Base-by-base conservation (phyloP, 2,329 filamentous ascomycete species). In the Fusarium pseudonygamai region DNA sequence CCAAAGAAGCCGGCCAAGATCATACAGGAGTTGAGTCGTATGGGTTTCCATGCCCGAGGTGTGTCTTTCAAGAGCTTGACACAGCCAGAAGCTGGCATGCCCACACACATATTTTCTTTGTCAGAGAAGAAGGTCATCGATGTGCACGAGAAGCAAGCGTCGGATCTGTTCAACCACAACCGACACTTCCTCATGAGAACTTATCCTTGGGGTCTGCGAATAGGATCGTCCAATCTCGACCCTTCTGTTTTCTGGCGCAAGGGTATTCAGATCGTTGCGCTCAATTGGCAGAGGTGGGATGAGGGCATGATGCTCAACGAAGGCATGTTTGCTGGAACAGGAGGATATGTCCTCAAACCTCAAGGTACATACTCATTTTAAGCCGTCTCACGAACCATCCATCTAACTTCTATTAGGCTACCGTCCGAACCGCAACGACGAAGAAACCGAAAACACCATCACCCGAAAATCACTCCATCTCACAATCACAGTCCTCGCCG, bases 221-320 rank as follows among this genome's bases (percentile, higher is more conserved):
- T 98, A 59, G 88, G 90, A 68, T 97, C 94, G 0, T 96, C 93
- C 2, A 98, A 98, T 79, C 86, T 97, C 18, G 94, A 97, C 75
- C 95, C 96, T 9, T 89, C 91, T 2, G 87, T 92, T 7, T 96
- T 95, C 82, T 98, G 95, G 95, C 89, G 94, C 37, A 92, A 93
- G 73, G 95, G 95, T 20, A 92, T 97, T 7, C 95, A 98, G 82
- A 92, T 98, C 75, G 94, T 97, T 4, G 95, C 95, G 0, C 85
- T 98, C 69, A 98, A 98, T 83, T 98, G 95, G 94, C 95, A 98
- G 82, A 92, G 91, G 69, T 91, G 93, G 81, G 95, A 98, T 78
- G 92, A 94, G 75, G 95, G 94, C 37, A 97, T 97, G 92, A 98
- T 98, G 96, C 88, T 97, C 20, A 98, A 98, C 79, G 92, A 96